Conservation (phyloP, 805 yeast genomes). For the Yarrowia sp. region DNA sequence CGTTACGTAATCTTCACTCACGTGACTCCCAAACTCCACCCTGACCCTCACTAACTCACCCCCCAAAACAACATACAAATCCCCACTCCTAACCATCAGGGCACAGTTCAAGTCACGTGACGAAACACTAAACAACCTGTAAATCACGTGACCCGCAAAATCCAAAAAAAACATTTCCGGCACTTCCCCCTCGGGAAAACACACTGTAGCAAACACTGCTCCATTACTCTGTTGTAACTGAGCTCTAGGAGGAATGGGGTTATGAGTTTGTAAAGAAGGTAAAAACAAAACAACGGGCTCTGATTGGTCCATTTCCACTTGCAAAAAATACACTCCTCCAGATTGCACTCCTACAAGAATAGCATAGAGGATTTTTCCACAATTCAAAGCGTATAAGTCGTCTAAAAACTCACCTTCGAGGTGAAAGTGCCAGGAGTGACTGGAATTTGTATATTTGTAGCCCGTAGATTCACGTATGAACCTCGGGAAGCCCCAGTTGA, state of each 20-base stretch:
- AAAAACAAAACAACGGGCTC: background rate
- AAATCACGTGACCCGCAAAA: background rate
- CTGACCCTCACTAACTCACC: background rate
- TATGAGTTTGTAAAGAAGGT: background rate
- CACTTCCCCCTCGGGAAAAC: background rate
- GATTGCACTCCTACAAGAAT: background rate
- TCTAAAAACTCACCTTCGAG: conserved; percentile 4
- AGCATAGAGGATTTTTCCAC: background rate
- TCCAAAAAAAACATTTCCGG: background rate
- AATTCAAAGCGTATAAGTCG: background rate
- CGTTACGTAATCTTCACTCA: background rate
- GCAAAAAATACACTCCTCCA: background rate
- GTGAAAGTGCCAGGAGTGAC: background rate
- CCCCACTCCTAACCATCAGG: background rate
- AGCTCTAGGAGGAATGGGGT: conserved; percentile 10
- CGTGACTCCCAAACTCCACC: conserved; percentile 2
- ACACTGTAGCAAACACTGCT: background rate
- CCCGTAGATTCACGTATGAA: conserved; percentile 1
- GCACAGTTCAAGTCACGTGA: conserved; percentile 6
- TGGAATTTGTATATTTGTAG: background rate
- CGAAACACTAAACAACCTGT: background rate
- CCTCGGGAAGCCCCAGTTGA: background rate
- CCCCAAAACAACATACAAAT: background rate
- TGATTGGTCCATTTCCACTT: background rate
- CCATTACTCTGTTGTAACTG: background rate